A percentile compares a stretch with the other conserved stretches of the same genome.
These are phyloP conservation scores for Agaricales sp. DNA, from an alignment of 1,284 basidiomycete species.

Conservation along the genomic window DNA sequence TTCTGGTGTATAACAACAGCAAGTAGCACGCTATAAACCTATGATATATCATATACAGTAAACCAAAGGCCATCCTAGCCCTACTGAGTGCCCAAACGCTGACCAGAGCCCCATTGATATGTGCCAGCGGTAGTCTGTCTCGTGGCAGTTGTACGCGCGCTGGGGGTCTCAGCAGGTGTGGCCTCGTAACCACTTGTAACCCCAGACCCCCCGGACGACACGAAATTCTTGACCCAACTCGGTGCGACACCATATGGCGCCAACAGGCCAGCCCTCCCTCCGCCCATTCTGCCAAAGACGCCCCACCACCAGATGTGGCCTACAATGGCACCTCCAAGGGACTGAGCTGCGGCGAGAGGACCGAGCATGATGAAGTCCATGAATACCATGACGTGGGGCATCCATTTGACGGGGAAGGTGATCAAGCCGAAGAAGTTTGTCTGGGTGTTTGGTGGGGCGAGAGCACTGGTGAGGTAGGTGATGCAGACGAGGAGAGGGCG, in stretches of 20 bases:
- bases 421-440: slow-evolving; percentile 70
- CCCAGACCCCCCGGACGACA: slow-evolving; percentile 18
- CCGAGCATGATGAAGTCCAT: slow-evolving; percentile 67
- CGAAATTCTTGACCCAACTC: slow-evolving; percentile 10
- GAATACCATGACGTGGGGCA: slow-evolving; percentile 66
- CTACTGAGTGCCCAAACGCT: too few species aligned
- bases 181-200: slow-evolving; percentile 22
- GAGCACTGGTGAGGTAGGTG: slow-evolving; percentile 55
- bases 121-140: too few species aligned
- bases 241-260: slow-evolving; percentile 10
- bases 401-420: slow-evolving; percentile 59
- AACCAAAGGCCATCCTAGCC: too few species aligned
- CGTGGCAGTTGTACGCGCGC: too few species aligned
- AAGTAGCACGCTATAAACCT: too few species aligned
- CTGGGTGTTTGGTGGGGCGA: slow-evolving; percentile 54
- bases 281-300: slow-evolving; percentile 34
- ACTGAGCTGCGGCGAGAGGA: slow-evolving; percentile 40
- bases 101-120: too few species aligned
- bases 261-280: slow-evolving; percentile 23
- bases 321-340: slow-evolving; percentile 61
- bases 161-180: too few species aligned
- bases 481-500: slow-evolving; percentile 62
- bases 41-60: too few species aligned
- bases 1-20: too few species aligned
- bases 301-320: slow-evolving; percentile 78